These are phyloP conservation scores for Alternaria novae-zelandiae DNA, from an alignment of 2,329 filamentous ascomycete species.

Conservation along the genomic window DNA sequence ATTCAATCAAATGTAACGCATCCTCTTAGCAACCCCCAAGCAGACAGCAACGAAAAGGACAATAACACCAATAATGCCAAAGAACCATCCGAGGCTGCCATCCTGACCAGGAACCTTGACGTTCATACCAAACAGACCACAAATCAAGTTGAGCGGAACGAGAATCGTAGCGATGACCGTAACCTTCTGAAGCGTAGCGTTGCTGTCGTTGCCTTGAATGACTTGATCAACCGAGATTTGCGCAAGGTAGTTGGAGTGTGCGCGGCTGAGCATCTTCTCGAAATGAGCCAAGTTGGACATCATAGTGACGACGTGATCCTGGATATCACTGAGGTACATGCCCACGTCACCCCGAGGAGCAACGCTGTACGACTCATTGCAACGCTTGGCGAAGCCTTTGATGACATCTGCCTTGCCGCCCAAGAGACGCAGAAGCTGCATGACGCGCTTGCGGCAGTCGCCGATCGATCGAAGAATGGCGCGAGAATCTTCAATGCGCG, in stretches of 20 bases:
- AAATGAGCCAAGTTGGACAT: constrained; percentile 95
- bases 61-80: constrained; percentile 66
- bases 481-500: constrained; percentile 87
- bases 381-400: constrained; percentile 95
- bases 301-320: constrained; percentile 99
- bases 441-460: constrained; percentile 89
- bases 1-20: constrained; percentile 49
- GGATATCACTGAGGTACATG: constrained; percentile 94
- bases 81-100: constrained; percentile 62
- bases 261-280: constrained; percentile 94
- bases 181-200: constrained; percentile 91
- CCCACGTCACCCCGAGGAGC: constrained; percentile 96
- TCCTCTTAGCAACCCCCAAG: constrained; percentile 50
- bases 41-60: constrained; percentile 51
- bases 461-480: constrained; percentile 88
- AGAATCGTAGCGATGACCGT: constrained; percentile 92
- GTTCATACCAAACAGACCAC: constrained; percentile 88
- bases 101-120: constrained; percentile 72
- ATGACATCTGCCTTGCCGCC: constrained; percentile 99
- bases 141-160: constrained; percentile 94
- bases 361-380: constrained; percentile 95
- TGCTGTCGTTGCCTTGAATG: constrained; percentile 84
- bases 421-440: constrained; percentile 88
- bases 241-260: constrained; percentile 94
- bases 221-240: constrained; percentile 93